Percentiles rank a stretch among this genome's conserved stretches.
Conservation (phyloP, 2,329 filamentous ascomycete species). For the Botrytis hyacinthi region DNA sequence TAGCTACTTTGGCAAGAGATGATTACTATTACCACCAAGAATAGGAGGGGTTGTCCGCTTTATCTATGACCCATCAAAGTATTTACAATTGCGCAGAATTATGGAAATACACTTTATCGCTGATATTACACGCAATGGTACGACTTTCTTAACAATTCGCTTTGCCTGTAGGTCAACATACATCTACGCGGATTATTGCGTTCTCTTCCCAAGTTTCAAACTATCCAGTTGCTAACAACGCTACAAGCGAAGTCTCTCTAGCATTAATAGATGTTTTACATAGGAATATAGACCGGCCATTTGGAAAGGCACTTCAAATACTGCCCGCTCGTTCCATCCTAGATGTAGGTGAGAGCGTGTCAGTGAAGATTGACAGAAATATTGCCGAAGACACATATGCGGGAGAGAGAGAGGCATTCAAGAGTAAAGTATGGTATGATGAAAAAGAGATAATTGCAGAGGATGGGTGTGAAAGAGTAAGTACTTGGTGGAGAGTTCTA, state of each 20-base stretch:
- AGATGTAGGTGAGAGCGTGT: neutral
- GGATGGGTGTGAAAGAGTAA: neutral
- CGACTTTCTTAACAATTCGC: neutral
- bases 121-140: neutral
- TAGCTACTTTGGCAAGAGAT: too few relatives aligned
- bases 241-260: neutral
- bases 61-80: neutral
- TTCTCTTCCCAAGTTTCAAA: neutral
- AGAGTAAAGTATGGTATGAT: neutral
- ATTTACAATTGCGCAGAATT: neutral
- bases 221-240: neutral
- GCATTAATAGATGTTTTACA: neutral
- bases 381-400: neutral
- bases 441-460: neutral
- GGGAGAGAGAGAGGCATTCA: neutral
- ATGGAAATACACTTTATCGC: neutral
- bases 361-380: neutral
- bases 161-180: neutral
- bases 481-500: neutral
- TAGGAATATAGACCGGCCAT: neutral
- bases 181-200: too few relatives aligned
- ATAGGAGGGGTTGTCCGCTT: neutral
- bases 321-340: neutral
- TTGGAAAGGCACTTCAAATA: neutral
- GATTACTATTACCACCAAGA: too few relatives aligned